phyloP scores from a whole-genome alignment of 495 filamentous ascomycete species.

The Podospora fimiseda region DNA sequence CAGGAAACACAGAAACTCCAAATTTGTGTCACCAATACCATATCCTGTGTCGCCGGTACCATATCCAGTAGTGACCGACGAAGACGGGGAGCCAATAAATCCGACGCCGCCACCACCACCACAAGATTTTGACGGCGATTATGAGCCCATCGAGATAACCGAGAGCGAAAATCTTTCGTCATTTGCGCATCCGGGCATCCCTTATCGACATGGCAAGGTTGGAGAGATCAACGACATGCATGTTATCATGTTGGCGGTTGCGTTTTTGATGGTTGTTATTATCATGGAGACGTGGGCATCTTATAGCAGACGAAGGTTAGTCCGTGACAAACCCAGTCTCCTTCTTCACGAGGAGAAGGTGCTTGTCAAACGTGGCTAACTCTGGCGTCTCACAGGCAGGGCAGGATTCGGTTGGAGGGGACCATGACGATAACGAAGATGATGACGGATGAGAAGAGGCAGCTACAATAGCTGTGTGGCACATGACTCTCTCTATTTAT shows the following conservation, averaged over 20 bases:
- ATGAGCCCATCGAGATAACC: conserved; percentile 7
- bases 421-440: background rate
- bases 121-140: background rate
- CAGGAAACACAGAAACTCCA: conserved; percentile 4
- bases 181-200: conserved; percentile 1
- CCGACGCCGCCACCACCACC: too few species aligned
- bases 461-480: background rate
- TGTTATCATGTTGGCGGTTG: conserved; percentile 28
- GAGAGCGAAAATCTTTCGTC: conserved; percentile 9
- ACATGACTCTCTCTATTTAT: background rate
- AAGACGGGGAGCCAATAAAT: background rate
- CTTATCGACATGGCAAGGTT: conserved; percentile 4
- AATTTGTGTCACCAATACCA: background rate
- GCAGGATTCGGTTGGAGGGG: conserved; percentile 20
- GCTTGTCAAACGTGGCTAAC: background rate
- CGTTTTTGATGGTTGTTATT: conserved; percentile 30
- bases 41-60: background rate
- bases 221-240: conserved; percentile 38
- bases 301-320: background rate
- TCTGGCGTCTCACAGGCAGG: conserved; percentile 5
- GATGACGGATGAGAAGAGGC: conserved; percentile 1
- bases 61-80: too few species aligned
- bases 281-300: conserved; percentile 31
- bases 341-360: background rate
- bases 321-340: background rate